Conservation (phyloP, 1,284 basidiomycete genomes). For the Ustilago vetiveriae region DNA sequence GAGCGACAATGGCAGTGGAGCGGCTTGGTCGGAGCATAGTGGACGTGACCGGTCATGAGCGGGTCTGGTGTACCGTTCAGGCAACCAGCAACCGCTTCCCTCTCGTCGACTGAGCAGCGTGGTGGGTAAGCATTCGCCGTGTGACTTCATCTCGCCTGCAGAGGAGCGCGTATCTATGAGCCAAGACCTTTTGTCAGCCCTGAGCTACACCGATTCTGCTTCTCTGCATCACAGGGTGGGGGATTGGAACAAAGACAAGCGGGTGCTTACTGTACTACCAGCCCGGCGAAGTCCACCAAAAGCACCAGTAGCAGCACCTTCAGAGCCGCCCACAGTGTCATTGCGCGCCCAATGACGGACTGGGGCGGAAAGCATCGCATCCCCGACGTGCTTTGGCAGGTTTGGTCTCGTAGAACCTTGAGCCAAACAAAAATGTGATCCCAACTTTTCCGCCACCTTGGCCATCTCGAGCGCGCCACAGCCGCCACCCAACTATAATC, state of each 20-base stretch:
- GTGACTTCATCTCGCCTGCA: slow-evolving; percentile 2
- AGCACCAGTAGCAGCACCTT: no score
- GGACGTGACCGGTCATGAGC: slow-evolving; percentile 29
- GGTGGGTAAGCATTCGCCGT: slow-evolving; percentile 11
- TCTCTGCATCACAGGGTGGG: not conserved
- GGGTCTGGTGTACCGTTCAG: slow-evolving; percentile 4
- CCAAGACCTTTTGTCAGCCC: slow-evolving; percentile 10
- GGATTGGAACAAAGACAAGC: not conserved
- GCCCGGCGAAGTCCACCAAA: no score
- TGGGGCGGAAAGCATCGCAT: slow-evolving; percentile 16
- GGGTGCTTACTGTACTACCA: no score
- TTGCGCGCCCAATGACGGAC: slow-evolving; percentile 1
- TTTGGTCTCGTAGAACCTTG: slow-evolving; percentile 19
- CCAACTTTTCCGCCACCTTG: slow-evolving; percentile 18
- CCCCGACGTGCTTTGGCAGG: slow-evolving; percentile 7
- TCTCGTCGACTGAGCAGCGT: slow-evolving; percentile 2
- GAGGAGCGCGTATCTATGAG: not conserved
- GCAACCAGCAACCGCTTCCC: not conserved
- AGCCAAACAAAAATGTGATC: slow-evolving; percentile 3
- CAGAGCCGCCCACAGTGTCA: no score
- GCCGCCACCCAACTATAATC: not conserved
- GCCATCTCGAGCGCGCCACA: slow-evolving; percentile 6
- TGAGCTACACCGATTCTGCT: not conserved
- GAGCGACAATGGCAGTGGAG: not conserved
- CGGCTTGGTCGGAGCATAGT: not conserved